These are phyloP conservation scores for Scedosporium boydii DNA, from an alignment of 2,329 filamentous ascomycete species.

Conservation along the genomic window DNA sequence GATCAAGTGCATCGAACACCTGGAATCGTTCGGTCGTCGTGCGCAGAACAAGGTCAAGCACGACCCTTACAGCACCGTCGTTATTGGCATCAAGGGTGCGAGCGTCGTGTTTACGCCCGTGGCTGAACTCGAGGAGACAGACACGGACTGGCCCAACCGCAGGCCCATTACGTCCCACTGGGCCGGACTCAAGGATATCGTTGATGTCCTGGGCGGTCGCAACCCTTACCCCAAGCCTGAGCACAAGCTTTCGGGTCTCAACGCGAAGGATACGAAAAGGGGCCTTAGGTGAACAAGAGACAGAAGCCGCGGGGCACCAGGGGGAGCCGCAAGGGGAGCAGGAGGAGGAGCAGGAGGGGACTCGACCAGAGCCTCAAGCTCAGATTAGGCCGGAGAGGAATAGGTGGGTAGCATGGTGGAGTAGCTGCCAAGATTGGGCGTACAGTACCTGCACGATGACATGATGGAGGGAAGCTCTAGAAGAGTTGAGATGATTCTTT, in stretches of 20 bases:
- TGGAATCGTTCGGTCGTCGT: slow-evolving; percentile 67
- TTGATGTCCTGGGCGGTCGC: slow-evolving; percentile 75
- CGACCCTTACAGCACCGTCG: slow-evolving; percentile 63
- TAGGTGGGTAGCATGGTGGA: background rate
- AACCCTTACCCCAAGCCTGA: slow-evolving; percentile 43
- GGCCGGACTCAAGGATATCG: slow-evolving; percentile 68
- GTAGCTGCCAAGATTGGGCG: background rate
- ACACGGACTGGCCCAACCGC: slow-evolving; percentile 89
- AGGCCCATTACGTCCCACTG: slow-evolving; percentile 80
- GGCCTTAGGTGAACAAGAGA: slow-evolving; percentile 20
- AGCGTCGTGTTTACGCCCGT: slow-evolving; percentile 82
- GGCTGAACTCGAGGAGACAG: slow-evolving; percentile 67
- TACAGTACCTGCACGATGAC: background rate
- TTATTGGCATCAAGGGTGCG: slow-evolving; percentile 89
- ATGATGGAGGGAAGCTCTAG: background rate
- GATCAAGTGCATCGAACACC: slow-evolving; percentile 87
- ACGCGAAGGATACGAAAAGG: slow-evolving; percentile 53
- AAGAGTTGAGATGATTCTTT: background rate
- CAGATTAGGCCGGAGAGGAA: background rate
- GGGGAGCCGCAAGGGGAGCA: background rate
- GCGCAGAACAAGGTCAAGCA: slow-evolving; percentile 57
- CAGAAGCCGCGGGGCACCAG: background rate
- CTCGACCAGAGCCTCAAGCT: background rate
- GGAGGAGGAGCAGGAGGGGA: background rate
- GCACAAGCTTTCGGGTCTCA: slow-evolving; percentile 36